Percentiles rank a stretch among this genome's conserved stretches.
Evolutionary conservation across 192 early-diverging fungal species (phyloP).

Genomic region (Funneliformis geosporum): DNA sequence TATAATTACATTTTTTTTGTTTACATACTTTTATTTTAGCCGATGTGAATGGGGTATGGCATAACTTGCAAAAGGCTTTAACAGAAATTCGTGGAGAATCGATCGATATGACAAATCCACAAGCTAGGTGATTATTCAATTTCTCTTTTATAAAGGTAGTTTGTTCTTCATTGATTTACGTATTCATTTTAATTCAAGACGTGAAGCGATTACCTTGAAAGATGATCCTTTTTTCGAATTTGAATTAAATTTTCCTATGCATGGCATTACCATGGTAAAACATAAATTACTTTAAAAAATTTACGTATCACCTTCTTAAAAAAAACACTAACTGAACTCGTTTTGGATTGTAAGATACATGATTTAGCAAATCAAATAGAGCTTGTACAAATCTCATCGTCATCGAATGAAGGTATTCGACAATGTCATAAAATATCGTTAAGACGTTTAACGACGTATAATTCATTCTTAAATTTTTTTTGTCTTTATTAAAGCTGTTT

Average conservation of each 20-base stretch:
- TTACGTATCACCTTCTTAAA: background rate
- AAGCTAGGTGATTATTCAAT: conserved; percentile 36
- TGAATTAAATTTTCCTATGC: background rate
- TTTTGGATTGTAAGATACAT: background rate
- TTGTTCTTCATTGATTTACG: background rate
- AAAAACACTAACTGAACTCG: background rate
- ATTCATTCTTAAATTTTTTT: background rate
- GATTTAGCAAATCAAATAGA: background rate
- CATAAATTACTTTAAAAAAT: background rate
- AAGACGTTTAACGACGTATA: background rate
- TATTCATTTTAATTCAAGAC: background rate
- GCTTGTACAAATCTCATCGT: background rate
- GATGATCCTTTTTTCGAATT: conserved; percentile 32
- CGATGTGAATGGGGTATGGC: conserved; percentile 49
- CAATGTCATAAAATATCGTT: background rate
- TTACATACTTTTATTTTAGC: conserved; percentile 26
- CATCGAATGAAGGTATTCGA: background rate
- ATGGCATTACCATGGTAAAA: conserved; percentile 6
- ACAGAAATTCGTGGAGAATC: conserved; percentile 31
- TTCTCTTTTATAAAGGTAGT: background rate
- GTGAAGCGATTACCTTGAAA: conserved; percentile 22
- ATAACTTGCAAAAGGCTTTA: conserved; percentile 37
- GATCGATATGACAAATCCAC: conserved; percentile 36
- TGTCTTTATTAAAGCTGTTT: background rate
- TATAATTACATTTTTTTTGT: background rate